Evolutionary conservation across 352 stramenopile species (phyloP).

Genomic region (Phytopythium chamaehyphon): DNA sequence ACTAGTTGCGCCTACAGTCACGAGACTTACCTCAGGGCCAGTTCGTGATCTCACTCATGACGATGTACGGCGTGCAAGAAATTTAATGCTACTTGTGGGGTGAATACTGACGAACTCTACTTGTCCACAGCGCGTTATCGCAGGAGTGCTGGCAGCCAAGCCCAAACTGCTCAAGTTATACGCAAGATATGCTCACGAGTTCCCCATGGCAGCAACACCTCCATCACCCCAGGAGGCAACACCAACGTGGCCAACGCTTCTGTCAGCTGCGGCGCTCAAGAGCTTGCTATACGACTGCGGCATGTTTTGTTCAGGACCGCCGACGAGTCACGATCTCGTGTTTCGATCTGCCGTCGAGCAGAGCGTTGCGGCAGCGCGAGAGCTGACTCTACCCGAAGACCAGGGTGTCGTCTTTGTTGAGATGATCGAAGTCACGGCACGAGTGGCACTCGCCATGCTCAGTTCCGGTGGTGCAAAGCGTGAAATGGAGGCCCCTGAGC

Average conservation of each 20-base stretch:
- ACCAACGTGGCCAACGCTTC: slow-evolving; percentile 13
- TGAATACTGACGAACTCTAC: slow-evolving; percentile 7
- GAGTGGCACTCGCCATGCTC: slow-evolving; percentile 59
- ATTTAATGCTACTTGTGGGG: slow-evolving; percentile 6
- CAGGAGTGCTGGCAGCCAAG: slow-evolving; percentile 65
- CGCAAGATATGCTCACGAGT: slow-evolving; percentile 52
- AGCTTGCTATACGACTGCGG: slow-evolving; percentile 74
- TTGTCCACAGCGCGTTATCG: slow-evolving; percentile 52
- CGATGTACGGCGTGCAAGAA: slow-evolving; percentile 32
- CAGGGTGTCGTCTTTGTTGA: slow-evolving; percentile 67
- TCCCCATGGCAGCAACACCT: slow-evolving; percentile 7
- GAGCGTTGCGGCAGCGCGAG: slow-evolving; percentile 51
- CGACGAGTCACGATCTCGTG: slow-evolving; percentile 44
- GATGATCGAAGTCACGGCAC: slow-evolving; percentile 63
- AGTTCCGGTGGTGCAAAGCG: neutral
- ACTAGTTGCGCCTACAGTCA: slow-evolving; percentile 42
- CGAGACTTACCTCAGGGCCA: slow-evolving; percentile 54
- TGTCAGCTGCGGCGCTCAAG: slow-evolving; percentile 40
- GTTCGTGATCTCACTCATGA: slow-evolving; percentile 77
- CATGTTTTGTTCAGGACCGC: slow-evolving; percentile 68
- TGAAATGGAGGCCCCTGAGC: slow-evolving; percentile 22
- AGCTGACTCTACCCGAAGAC: slow-evolving; percentile 25
- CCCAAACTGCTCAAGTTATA: slow-evolving; percentile 74
- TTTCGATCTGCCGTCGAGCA: slow-evolving; percentile 59
- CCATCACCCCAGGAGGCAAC: slow-evolving; percentile 4